Base-by-base conservation (phyloP, 2,329 filamentous ascomycete genomes). In the Aspergillus ibericus region DNA sequence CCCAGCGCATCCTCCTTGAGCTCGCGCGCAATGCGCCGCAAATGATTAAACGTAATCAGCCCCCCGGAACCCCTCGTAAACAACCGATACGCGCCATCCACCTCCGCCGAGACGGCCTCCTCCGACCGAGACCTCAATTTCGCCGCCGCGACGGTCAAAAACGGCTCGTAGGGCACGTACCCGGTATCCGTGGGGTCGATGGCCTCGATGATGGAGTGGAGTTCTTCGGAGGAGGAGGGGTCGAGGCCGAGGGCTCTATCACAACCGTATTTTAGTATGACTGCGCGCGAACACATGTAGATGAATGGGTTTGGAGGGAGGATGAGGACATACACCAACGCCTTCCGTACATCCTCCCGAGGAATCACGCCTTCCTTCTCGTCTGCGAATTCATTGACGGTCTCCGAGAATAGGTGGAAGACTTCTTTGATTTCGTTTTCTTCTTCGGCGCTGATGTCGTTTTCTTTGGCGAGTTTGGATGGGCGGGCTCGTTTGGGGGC, bases 381-480 rank as follows among this genome's bases (percentile, higher is more conserved):
- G 53, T 88, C 85, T 18, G 87, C 82, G 75, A 85, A 85, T 35
- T 88, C 85, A 65, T 89, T 83, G 53, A 75, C 67, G 20, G 70
- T 59, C 1, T 70, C 64, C 1, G 87, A 80, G 74, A 98, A 99
- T 7, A 98, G 83, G 20, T 85, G 82, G 75, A 95, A 98, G 13
- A 93, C 93, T 75, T 97, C 93, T 69, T 86, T 88, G 71, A 99
- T 96, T 78, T 97, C 92, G 66, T 85, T 83, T 78, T 98, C 93
- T 77, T 97, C 89, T 63, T 89, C 86, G 40, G 88, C 89, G 13
- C 86, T 88, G 70, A 98, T 86, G 74, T 92, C 88, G 82, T 97
- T 88, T 72, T 96, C 92, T 78, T 93, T 93, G 29, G 93, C 93
- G 68, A 97, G 90, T 75, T 92, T 96, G 59, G 93, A 96, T 70